Evolutionary conservation across 345 rosid genomes (phyloP), one percentile per base, ranked within the genome.

Genomic region (Eucalyptus curtisii): DNA sequence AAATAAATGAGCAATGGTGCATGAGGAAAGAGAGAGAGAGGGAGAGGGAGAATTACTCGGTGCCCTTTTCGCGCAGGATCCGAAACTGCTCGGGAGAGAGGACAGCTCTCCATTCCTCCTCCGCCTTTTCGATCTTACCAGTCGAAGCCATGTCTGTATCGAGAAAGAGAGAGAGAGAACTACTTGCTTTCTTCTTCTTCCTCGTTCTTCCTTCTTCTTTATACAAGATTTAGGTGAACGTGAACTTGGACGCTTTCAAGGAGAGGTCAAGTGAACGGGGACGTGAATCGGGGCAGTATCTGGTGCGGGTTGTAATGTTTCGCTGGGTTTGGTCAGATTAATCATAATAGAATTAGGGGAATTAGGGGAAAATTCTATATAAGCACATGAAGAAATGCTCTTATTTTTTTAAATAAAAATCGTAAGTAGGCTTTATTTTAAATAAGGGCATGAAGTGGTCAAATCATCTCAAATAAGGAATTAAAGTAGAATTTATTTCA

Each of bases 61-160:
- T 95, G 89, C 92, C 95, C 93, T 95, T 95, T 91, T 89, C 90
- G 80, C 95, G 94, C 52, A 95, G 90, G 90, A 95, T 95, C 88
- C 94, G 95, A 87, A 95, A 94, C 92, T 95, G 98, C 64, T 93
- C 95, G 0, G 96, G 96, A 19, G 97, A 94, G 68, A 95, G 93
- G 82, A 94, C 80, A 25, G 93, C 96, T 61, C 93, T 92, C 97
- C 97, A 95, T 80, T 95, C 96, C 86, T 95, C 96, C 88, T 94
- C 96, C 52, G 93, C 61, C 68, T 91, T 92, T 87, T 86, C 68
- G 50, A 89, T 50, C 88, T 49, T 89, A 27, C 37, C 87, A 12
- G 82, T 55, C 48, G 49, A 44, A 25, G 87, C 86, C 90, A 85
- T 89, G 64, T 37, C 84, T 20, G 42, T 76, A 76, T 76, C 47